Conservation (phyloP, 495 filamentous ascomycete genomes). For the Evernia prunastri region DNA sequence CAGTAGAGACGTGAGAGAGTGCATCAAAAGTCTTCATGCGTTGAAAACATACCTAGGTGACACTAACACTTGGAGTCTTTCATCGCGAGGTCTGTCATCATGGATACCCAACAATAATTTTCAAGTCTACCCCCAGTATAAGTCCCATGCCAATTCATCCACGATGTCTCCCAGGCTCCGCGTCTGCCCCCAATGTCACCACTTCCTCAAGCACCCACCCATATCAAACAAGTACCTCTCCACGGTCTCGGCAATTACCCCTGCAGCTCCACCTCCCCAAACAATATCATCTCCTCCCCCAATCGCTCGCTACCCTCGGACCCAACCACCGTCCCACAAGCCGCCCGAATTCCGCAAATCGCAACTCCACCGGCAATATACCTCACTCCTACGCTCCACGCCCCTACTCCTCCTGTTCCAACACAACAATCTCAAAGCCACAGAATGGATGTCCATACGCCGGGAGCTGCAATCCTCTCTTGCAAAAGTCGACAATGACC, state of each 20-base stretch:
- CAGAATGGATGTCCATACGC: slow-evolving; percentile 81
- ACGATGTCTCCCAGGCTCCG: slow-evolving; percentile 14
- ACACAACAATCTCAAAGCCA: slow-evolving; percentile 87
- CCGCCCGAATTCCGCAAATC: slow-evolving; percentile 82
- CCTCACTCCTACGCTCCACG: slow-evolving; percentile 81
- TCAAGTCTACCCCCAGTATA: neutral
- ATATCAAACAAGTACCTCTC: slow-evolving; percentile 29
- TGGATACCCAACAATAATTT: neutral
- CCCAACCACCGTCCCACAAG: slow-evolving; percentile 83
- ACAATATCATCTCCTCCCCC: slow-evolving; percentile 49
- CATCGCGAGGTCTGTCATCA: neutral
- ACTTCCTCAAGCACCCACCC: slow-evolving; percentile 17
- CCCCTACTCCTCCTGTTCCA: slow-evolving; percentile 91
- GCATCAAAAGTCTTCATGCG: neutral
- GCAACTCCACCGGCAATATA: slow-evolving; percentile 91
- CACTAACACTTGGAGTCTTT: neutral
- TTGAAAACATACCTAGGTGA: neutral
- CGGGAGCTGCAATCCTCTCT: slow-evolving; percentile 71
- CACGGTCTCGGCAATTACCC: slow-evolving; percentile 43
- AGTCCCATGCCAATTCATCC: slow-evolving; percentile 13
- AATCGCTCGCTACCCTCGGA: slow-evolving; percentile 53
- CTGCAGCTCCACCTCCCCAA: slow-evolving; percentile 43
- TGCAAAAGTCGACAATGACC: slow-evolving; percentile 53
- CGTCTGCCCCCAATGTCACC: slow-evolving; percentile 25
- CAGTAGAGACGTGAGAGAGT: too few relatives aligned